These are phyloP conservation scores for Houttuynia cordata DNA, from an alignment of 164 flowering plant species.

Conservation along the genomic window DNA sequence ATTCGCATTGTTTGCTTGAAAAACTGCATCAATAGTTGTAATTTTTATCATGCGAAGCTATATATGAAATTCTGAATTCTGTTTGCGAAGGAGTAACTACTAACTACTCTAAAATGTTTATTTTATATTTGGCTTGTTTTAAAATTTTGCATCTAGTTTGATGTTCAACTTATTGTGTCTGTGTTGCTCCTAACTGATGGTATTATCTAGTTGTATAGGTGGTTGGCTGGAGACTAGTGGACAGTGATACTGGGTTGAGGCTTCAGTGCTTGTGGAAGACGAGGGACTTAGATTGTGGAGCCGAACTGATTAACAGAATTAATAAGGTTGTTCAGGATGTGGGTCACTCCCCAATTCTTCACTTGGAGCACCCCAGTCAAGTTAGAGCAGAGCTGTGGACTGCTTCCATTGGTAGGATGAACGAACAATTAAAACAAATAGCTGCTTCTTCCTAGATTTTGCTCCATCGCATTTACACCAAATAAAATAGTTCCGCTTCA, in stretches of 20 bases:
- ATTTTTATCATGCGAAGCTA: no score
- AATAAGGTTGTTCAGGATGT: slow-evolving; percentile 34
- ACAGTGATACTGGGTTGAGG: slow-evolving; percentile 39
- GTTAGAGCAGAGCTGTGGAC: slow-evolving; percentile 85
- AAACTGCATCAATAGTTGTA: no score
- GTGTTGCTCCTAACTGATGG: background rate
- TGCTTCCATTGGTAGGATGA: slow-evolving; percentile 46
- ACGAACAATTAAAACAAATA: background rate
- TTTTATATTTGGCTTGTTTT: no score
- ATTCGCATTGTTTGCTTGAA: no score
- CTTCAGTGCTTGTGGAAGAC: slow-evolving; percentile 82
- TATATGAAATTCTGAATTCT: no score
- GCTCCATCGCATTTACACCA: no score
- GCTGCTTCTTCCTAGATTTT: no score
- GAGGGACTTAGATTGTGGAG: slow-evolving; percentile 54
- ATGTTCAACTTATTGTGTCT: background rate
- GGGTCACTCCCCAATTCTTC: slow-evolving; percentile 66
- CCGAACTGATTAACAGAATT: slow-evolving; percentile 69
- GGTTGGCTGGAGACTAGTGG: slow-evolving; percentile 75
- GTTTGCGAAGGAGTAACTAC: no score
- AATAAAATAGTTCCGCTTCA: no score
- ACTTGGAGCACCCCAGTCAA: slow-evolving; percentile 58
- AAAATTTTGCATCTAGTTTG: background rate
- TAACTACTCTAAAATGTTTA: no score
- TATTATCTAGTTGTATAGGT: slow-evolving; percentile 25